Percentiles rank a stretch among this genome's conserved stretches.
Evolutionary conservation across 805 yeast genomes (phyloP).

Genomic region (Wickerhamiella kazuoi): DNA sequence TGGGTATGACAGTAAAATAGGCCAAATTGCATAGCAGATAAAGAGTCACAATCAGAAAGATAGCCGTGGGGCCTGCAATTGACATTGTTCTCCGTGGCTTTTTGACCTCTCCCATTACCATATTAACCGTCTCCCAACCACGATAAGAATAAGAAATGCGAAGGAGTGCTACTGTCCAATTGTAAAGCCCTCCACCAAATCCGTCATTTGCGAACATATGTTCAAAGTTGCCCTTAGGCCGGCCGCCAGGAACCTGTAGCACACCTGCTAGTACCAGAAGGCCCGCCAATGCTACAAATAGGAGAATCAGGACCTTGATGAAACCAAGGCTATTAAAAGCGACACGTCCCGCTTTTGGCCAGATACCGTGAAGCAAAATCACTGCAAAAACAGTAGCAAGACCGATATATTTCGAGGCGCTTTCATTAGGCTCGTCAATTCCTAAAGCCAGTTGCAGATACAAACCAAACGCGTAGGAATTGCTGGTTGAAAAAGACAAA

Average conservation of each 20-base stretch:
- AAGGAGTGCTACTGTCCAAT: conserved; percentile 37
- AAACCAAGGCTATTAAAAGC: conserved; percentile 39
- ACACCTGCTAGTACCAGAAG: conserved; percentile 24
- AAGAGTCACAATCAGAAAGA: conserved; percentile 32
- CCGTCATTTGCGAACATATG: conserved; percentile 26
- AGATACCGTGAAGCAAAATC: conserved; percentile 28
- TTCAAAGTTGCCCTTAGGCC: conserved; percentile 22
- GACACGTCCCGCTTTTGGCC: conserved; percentile 32
- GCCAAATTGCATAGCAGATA: conserved; percentile 42
- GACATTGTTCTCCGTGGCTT: conserved; percentile 39
- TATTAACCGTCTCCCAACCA: conserved; percentile 57
- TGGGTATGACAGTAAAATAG: conserved; percentile 36
- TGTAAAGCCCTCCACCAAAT: conserved; percentile 30
- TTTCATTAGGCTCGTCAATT: conserved; percentile 21
- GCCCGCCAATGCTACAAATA: conserved; percentile 34
- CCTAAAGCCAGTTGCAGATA: conserved; percentile 33
- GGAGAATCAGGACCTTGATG: conserved; percentile 33
- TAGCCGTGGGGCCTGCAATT: conserved; percentile 45
- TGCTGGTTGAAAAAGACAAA: conserved; percentile 44
- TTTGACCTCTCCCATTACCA: conserved; percentile 39
- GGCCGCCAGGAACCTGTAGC: conserved; percentile 15
- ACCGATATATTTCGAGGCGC: conserved; percentile 30
- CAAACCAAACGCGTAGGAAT: conserved; percentile 47
- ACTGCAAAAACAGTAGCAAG: conserved; percentile 27
- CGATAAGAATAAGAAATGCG: conserved; percentile 47